Percentiles rank a stretch among this genome's conserved stretches.
These are phyloP conservation scores for Trichocomaceae sp. DNA, from an alignment of 2,329 filamentous ascomycete genomes.

Conservation along the genomic window DNA sequence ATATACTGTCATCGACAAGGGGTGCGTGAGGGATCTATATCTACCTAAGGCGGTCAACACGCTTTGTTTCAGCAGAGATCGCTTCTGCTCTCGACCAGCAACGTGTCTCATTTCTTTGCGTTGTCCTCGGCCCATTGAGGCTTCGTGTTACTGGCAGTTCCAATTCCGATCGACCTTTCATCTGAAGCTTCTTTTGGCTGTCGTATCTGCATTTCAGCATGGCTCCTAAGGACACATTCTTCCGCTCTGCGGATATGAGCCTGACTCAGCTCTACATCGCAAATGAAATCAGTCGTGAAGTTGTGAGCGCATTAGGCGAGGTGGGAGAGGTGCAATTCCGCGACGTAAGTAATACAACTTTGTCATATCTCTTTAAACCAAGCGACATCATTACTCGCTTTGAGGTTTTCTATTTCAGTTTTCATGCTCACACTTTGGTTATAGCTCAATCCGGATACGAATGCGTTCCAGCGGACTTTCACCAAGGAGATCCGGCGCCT, in stretches of 20 bases:
- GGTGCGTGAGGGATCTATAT: neutral
- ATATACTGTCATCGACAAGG: neutral
- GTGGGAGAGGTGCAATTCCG: slow-evolving; percentile 94
- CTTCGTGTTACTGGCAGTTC: neutral
- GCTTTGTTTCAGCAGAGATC: neutral
- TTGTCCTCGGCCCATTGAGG: neutral
- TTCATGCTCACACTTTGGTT: slow-evolving; percentile 3
- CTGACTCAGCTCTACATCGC: slow-evolving; percentile 99
- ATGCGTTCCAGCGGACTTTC: slow-evolving; percentile 93
- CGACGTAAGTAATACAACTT: slow-evolving; percentile 62
- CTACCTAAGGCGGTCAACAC: neutral
- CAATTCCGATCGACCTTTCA: neutral
- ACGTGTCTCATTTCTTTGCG: neutral
- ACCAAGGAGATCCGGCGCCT: slow-evolving; percentile 95
- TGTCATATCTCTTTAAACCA: neutral
- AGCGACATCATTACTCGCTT: no score
- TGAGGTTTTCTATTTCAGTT: no score
- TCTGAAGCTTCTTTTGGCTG: neutral
- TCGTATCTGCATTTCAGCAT: slow-evolving; percentile 36
- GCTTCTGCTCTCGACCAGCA: slow-evolving; percentile 1
- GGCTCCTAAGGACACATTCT: slow-evolving; percentile 80
- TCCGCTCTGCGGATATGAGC: slow-evolving; percentile 99
- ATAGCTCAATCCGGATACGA: slow-evolving; percentile 86
- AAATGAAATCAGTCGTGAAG: slow-evolving; percentile 96
- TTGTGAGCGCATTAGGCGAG: slow-evolving; percentile 92